Base-by-base conservation (phyloP, 768 basidiomycete species). In the Kondoa malvinella region DNA sequence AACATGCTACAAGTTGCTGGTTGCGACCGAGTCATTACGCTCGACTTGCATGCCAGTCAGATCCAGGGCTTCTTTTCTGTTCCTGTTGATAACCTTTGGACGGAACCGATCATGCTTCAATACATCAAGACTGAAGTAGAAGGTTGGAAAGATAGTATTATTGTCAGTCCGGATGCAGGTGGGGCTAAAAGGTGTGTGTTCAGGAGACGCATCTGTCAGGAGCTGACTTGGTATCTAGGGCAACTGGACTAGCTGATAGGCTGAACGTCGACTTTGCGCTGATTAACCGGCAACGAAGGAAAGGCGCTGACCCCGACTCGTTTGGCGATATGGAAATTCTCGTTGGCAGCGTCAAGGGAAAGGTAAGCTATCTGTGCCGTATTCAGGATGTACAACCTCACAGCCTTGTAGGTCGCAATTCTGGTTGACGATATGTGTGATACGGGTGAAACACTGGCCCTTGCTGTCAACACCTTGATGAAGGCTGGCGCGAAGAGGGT, bases 1-100 rank as follows among this genome's bases (percentile, higher is more conserved):
- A 97, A 95, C 78, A 97, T 97, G 94, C 81, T 99, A 69, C 86
- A 85, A 57, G 89, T 95, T 60, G 92, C 95, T 8, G 94, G 94
- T 27, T 95, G 92, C 76, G 94, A 97, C 78, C 94, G 97, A 76
- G 87, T 99, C 74, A 96, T 99, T 73, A 96, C 94, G n/a, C 94
- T 97, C 87, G 92, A 97, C 77, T 80, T 97, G 64, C 94, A 96
- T 75, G 92, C 94, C 56, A 88, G 87, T 74, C 94, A 97, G 80
- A 97, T 96, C 69, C 94, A 97, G 76, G 94, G 94, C 4, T 97
- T 97, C 81, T 97, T 97, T 77, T 92, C 96, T 77, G 90, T 97
- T 72, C 94, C 94, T 8, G 92, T 95, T 30, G 94, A 97, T 80
- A 97, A 97, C 77, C 81, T 97, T 58, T 97, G 87, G 80, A 92